Percentiles rank a stretch among this genome's conserved stretches.
phyloP scores from a whole-genome alignment of 345 rosid species.

The Aegle marmelos region DNA sequence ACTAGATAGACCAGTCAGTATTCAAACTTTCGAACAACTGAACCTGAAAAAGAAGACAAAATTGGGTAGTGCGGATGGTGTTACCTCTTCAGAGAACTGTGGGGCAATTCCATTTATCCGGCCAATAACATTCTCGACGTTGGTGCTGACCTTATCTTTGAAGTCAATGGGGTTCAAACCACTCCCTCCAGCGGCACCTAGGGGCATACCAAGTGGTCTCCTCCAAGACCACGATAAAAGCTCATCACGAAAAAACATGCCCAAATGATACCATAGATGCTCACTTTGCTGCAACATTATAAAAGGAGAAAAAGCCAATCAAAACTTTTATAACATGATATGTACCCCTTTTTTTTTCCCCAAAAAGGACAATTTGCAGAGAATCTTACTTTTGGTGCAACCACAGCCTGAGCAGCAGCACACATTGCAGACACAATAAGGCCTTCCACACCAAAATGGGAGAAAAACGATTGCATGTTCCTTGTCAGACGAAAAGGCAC shows the following conservation, averaged over 20 bases:
- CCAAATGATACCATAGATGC: slow-evolving; percentile 90
- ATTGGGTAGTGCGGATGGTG: neutral
- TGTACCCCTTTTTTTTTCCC: neutral
- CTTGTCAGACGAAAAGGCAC: slow-evolving; percentile 97
- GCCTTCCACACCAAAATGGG: slow-evolving; percentile 94
- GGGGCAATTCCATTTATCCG: slow-evolving; percentile 83
- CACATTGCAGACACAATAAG: slow-evolving; percentile 93
- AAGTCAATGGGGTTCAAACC: slow-evolving; percentile 71
- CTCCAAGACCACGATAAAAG: slow-evolving; percentile 95
- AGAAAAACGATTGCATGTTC: slow-evolving; percentile 96
- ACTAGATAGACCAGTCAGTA: neutral
- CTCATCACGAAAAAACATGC: slow-evolving; percentile 98
- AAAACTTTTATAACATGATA: neutral
- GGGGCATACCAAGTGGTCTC: slow-evolving; percentile 74
- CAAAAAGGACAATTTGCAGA: neutral
- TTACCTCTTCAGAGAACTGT: slow-evolving; percentile 87
- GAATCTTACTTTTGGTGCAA: slow-evolving; percentile 72
- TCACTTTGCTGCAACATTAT: slow-evolving; percentile 66
- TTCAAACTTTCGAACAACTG: neutral
- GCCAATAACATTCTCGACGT: slow-evolving; percentile 69
- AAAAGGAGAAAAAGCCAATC: neutral
- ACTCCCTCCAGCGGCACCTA: slow-evolving; percentile 59
- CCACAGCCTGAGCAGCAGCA: slow-evolving; percentile 91
- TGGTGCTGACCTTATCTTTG: slow-evolving; percentile 67
- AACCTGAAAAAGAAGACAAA: neutral